phyloP scores from a whole-genome alignment of 805 yeast genomes.

The Pichia phayaonensis region DNA sequence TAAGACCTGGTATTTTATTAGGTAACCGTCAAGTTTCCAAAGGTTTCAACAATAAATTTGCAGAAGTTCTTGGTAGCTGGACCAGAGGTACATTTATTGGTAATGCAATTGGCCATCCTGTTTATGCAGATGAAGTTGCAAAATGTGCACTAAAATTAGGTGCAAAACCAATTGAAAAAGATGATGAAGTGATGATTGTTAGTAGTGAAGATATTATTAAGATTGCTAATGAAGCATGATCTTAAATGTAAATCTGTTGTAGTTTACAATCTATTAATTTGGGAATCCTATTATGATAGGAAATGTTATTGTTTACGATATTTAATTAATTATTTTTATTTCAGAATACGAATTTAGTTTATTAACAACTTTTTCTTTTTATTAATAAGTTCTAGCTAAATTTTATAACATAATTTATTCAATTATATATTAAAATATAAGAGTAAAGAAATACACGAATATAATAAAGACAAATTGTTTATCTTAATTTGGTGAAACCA shows the following conservation, averaged over 20 bases:
- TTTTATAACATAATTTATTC: slow-evolving; percentile 8
- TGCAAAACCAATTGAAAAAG: slow-evolving; percentile 17
- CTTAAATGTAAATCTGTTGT: too few species aligned
- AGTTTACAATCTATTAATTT: too few species aligned
- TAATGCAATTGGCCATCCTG: slow-evolving; percentile 34
- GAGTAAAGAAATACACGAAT: background rate
- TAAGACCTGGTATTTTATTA: slow-evolving; percentile 69
- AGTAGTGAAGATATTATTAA: slow-evolving; percentile 18
- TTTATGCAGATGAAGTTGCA: slow-evolving; percentile 62
- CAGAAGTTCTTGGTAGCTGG: slow-evolving; percentile 27
- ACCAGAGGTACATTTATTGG: slow-evolving; percentile 31
- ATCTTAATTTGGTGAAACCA: slow-evolving; percentile 99
- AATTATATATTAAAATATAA: background rate
- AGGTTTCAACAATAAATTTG: slow-evolving; percentile 30
- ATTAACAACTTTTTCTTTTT: background rate
- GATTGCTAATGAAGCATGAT: slow-evolving; percentile 7
- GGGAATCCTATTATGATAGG: too few species aligned
- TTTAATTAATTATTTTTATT: too few species aligned
- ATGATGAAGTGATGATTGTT: slow-evolving; percentile 21
- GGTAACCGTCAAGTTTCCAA: slow-evolving; percentile 49
- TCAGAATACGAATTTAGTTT: too few species aligned
- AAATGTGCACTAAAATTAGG: slow-evolving; percentile 32
- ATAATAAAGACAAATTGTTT: slow-evolving; percentile 31
- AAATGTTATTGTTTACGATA: too few species aligned
- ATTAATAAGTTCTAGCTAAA: slow-evolving; percentile 3